phyloP scores from a whole-genome alignment of 257 asterid species.

The Handroanthus guayacan region DNA sequence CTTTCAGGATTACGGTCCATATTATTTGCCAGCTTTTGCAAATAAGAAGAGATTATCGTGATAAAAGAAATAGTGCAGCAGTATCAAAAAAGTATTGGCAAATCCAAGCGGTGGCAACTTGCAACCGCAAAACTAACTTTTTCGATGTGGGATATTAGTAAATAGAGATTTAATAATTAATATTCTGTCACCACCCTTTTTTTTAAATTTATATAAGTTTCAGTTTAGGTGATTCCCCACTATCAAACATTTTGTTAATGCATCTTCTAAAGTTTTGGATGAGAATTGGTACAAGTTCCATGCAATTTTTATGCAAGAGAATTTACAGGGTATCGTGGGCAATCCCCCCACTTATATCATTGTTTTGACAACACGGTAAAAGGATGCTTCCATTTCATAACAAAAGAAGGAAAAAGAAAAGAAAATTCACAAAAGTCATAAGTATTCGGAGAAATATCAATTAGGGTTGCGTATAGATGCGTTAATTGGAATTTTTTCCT shows the following conservation, averaged over 20 bases:
- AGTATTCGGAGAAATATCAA: too few relatives aligned
- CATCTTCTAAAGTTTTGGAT: slow-evolving; percentile 41
- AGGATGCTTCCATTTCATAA: too few relatives aligned
- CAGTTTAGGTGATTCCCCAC: slow-evolving; percentile 48
- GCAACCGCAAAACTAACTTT: slow-evolving; percentile 25
- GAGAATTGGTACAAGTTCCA: slow-evolving; percentile 48
- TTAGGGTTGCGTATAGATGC: too few relatives aligned
- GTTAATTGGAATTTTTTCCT: too few relatives aligned
- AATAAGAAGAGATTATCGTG: slow-evolving; percentile 5
- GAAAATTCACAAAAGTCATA: too few relatives aligned
- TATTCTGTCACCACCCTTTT: slow-evolving; percentile 34
- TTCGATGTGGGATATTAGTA: background rate
- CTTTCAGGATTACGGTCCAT: background rate
- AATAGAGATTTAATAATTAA: slow-evolving; percentile 26
- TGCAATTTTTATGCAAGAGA: slow-evolving; percentile 32
- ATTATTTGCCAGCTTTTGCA: background rate
- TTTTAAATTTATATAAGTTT: slow-evolving; percentile 1
- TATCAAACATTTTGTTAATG: slow-evolving; percentile 38
- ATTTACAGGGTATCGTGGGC: slow-evolving; percentile 23
- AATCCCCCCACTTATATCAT: slow-evolving; percentile 10
- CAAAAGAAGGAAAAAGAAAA: too few relatives aligned
- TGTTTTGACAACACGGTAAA: slow-evolving; percentile 17
- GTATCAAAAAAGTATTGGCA: slow-evolving; percentile 37
- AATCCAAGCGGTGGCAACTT: slow-evolving; percentile 35
- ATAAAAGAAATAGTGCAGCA: slow-evolving; percentile 11